Conservation (phyloP, 768 basidiomycete genomes). For the Serendipita sp. region DNA sequence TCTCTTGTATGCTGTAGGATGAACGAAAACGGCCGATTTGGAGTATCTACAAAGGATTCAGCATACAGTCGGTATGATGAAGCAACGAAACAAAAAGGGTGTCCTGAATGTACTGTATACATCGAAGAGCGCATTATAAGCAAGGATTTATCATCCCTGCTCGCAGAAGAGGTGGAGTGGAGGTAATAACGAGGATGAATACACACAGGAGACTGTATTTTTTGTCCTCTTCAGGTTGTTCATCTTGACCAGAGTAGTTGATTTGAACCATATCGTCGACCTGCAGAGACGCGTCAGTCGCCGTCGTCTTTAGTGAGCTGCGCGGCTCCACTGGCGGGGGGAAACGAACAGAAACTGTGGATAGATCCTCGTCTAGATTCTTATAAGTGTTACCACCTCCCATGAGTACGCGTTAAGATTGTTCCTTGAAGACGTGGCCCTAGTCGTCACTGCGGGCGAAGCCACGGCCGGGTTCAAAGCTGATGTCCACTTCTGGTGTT, state of each 20-base stretch:
- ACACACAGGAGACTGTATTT: conserved; percentile 52
- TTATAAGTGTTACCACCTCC: neutral
- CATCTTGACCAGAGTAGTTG: conserved; percentile 26
- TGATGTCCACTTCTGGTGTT: neutral
- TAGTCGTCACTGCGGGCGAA: too few relatives aligned
- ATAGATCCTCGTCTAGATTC: neutral
- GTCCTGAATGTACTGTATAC: too few relatives aligned
- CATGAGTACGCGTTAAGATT: neutral
- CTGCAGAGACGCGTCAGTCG: neutral
- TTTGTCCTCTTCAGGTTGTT: conserved; percentile 31
- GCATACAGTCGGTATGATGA: too few relatives aligned
- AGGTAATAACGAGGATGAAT: too few relatives aligned
- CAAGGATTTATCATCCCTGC: too few relatives aligned
- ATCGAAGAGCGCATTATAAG: too few relatives aligned
- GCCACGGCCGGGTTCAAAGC: too few relatives aligned
- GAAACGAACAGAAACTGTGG: conserved; percentile 1
- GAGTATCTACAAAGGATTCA: conserved; percentile 24
- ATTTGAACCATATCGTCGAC: conserved; percentile 51
- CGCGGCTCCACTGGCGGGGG: neutral
- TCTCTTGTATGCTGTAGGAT: conserved; percentile 78
- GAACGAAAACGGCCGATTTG: conserved; percentile 90
- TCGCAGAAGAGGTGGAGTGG: too few relatives aligned
- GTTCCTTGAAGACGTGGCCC: too few relatives aligned
- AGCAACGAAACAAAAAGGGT: too few relatives aligned
- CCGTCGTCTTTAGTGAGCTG: neutral